Percentiles rank a stretch among this genome's conserved stretches.
These are phyloP conservation scores for Cicer chorassanicum DNA, from an alignment of 306 rosid species.

Conservation along the genomic window DNA sequence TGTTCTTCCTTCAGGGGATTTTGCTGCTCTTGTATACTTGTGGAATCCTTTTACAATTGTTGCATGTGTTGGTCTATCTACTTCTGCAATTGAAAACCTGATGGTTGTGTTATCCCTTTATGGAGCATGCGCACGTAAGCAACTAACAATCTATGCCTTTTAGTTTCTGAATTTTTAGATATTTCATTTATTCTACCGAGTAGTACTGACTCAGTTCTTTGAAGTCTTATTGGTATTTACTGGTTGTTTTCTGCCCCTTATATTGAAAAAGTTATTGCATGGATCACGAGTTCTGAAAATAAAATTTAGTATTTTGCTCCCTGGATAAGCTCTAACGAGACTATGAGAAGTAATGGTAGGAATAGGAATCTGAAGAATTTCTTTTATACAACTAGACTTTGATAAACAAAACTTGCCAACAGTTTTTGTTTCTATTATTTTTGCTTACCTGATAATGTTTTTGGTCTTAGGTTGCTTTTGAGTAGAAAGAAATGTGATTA, in stretches of 20 bases:
- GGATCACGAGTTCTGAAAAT: constrained; percentile 24
- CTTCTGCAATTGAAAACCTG: constrained; percentile 58
- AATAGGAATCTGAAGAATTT: constrained; percentile 22
- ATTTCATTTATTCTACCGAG: constrained; percentile 30
- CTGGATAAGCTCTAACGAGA: constrained; percentile 21
- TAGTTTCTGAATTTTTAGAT: constrained; percentile 18
- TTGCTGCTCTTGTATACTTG: constrained; percentile 56
- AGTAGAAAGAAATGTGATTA: neutral
- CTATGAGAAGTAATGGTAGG: neutral
- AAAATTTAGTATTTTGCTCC: neutral
- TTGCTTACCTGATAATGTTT: constrained; percentile 15
- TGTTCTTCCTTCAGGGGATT: constrained; percentile 53
- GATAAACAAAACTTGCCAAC: neutral
- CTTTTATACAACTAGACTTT: constrained; percentile 15
- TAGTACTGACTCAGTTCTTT: neutral
- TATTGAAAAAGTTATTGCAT: neutral
- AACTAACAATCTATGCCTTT: constrained; percentile 25
- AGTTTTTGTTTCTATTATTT: constrained; percentile 12
- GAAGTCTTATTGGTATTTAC: constrained; percentile 15
- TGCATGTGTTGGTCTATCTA: constrained; percentile 61
- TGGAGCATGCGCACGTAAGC: constrained; percentile 59
- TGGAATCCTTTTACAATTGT: constrained; percentile 61
- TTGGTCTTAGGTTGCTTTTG: constrained; percentile 29
- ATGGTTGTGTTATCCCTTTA: constrained; percentile 54
- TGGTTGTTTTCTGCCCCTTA: constrained; percentile 22